A percentile compares a stretch with the other conserved stretches of the same genome.
phyloP scores from a whole-genome alignment of 2,329 filamentous ascomycete genomes.

The Talaromyces piceae region DNA sequence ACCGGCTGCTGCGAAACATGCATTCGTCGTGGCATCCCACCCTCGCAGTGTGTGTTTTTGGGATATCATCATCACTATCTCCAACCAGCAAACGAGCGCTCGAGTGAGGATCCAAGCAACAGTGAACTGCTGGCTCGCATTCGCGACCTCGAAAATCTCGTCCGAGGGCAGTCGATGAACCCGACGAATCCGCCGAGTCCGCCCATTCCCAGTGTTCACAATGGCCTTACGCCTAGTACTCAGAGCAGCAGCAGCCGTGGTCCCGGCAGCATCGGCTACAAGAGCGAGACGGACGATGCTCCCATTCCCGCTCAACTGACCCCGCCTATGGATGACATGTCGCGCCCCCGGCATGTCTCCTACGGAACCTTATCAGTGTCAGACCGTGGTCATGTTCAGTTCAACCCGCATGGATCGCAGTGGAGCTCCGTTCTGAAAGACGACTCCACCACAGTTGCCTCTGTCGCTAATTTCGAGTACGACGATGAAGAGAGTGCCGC shows the following conservation, averaged over 20 bases:
- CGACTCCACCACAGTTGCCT: slow-evolving; percentile 15
- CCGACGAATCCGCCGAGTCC: slow-evolving; percentile 17
- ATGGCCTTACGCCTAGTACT: slow-evolving; percentile 11
- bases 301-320: slow-evolving; percentile 8
- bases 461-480: slow-evolving; percentile 20
- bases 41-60: slow-evolving; percentile 31
- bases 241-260: slow-evolving; percentile 21
- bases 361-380: slow-evolving; percentile 25
- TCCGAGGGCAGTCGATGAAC: slow-evolving; percentile 26
- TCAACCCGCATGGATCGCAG: slow-evolving; percentile 26
- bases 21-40: slow-evolving; percentile 29
- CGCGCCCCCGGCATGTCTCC: slow-evolving; percentile 13
- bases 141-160: slow-evolving; percentile 28
- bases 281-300: slow-evolving; percentile 2
- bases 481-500: slow-evolving; percentile 25
- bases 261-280: slow-evolving; percentile 20
- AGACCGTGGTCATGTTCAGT: slow-evolving; percentile 29
- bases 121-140: slow-evolving; percentile 29
- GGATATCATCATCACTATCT: slow-evolving; percentile 26
- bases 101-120: slow-evolving; percentile 17
- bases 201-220: slow-evolving; percentile 15
- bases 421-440: slow-evolving; percentile 24
- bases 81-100: slow-evolving; percentile 15
- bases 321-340: slow-evolving; percentile 15
- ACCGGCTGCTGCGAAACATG: slow-evolving; percentile 27